Evolutionary conservation across 345 rosid species (phyloP), one percentile per base, ranked within the genome.

Genomic region (Reutealis trisperma): DNA sequence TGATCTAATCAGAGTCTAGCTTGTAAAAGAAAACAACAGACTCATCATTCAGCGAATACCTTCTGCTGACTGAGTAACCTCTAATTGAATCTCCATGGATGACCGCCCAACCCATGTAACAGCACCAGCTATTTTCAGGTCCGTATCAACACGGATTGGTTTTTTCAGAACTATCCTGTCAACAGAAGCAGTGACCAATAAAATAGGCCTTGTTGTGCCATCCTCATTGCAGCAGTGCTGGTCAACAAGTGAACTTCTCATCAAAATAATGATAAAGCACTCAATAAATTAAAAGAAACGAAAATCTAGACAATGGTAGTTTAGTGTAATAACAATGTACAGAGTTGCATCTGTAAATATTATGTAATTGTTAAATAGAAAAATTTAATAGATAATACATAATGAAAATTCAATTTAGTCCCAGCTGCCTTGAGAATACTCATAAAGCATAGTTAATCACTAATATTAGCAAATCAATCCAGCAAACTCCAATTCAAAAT

Each of bases 21-120:
- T 30, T 58, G 72, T 37, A 15, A 67, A 67, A 25, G 14, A 32
- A 72, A 13, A 9, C 8, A 63, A 52, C 63, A 37, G 21, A 30
- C 8, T 13, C 19, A 42, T 6, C 11, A 51, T 45, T 16, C 63
- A 30, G 22, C 45, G 6, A 68, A 74, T 83, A 92, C 97, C 94
- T 87, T 79, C 79, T 14, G 78, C 71, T 61, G 84, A 61, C 63
- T 94, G 97, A 80, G 80, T 79, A 42, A 94, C 96, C 85, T 91
- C 91, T 80, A 94, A 67, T 19, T 91, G 92, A 86, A 94, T 92
- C 88, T 92, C 94, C 94, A 94, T 88, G 25, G 96, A 91, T 0
- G 97, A 92, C 63, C 94, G 83, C 34, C 98, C 98, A 44, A 94
- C 95, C 97, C 97, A 92, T 0, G 91, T 91, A 75, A 94, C 97